Evolutionary conservation across 2,329 filamentous ascomycete genomes (phyloP), one percentile per base, ranked within the genome.

Genomic region (Tricladium varicosporioides): DNA sequence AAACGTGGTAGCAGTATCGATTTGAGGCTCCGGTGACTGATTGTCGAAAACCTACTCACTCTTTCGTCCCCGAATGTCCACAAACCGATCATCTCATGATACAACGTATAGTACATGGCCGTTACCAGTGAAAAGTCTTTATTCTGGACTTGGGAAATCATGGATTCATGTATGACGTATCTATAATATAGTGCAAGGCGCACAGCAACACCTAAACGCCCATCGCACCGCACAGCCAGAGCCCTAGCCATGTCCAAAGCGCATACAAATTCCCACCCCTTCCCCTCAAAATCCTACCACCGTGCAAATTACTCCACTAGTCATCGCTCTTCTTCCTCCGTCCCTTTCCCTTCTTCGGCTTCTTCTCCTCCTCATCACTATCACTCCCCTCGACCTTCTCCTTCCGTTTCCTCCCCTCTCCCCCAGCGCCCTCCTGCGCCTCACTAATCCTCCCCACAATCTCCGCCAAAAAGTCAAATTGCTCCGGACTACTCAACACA

Each of bases 401-500:
- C 59, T 64, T 66, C 43, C 57, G 44, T 57, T 67, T 67, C 43
- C 56, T 63, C 8, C 45, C 55, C 54, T 65, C 65, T 5, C 65
- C 66, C 10, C 65, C 67, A 3, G 64, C 65, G 27, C 63, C 67
- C 57, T 65, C 67, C 27, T 65, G 61, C 5, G 53, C 60, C 64
- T 90, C 87, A 2, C 84, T 88, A 0, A 97, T 87, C 70, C 93
- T 93, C 66, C 86, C 82, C 52, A 96, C 92, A 66, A 97, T 97
- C 51, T 97, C 92, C 58, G 85, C 81, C 60, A 99, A 75, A 67
- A 97, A 99, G 74, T 99, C 94, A 76, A 96, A 93, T 70, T 96
- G 91, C 63, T 94, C 91, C 11, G 59, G 62, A 69, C 96, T 91
- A 22, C 86, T 87, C 71, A 89, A 84, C 43, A 99, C 87, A 10